These are phyloP conservation scores for Calcarisporium arbuscula DNA, from an alignment of 2,329 filamentous ascomycete species.

Conservation along the genomic window DNA sequence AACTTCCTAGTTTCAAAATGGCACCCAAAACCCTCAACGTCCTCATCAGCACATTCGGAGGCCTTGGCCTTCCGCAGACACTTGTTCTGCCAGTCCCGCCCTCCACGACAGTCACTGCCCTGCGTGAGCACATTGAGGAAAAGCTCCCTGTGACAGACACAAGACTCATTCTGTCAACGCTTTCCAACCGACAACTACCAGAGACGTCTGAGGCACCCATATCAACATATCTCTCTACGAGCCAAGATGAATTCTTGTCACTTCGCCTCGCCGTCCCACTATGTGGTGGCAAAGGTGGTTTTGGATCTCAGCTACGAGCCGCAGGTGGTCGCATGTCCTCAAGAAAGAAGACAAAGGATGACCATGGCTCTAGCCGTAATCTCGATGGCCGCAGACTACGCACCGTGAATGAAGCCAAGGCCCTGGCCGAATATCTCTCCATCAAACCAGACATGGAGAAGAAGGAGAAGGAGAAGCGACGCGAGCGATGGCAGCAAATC, in stretches of 20 bases:
- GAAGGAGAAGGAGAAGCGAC: slow-evolving; percentile 81
- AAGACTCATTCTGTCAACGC: slow-evolving; percentile 73
- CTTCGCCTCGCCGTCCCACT: slow-evolving; percentile 74
- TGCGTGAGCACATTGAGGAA: slow-evolving; percentile 56
- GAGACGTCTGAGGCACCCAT: slow-evolving; percentile 48
- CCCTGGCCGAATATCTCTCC: slow-evolving; percentile 86
- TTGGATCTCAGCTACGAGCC: slow-evolving; percentile 92
- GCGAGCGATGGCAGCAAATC: slow-evolving; percentile 81
- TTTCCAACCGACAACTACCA: slow-evolving; percentile 65
- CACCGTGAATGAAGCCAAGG: slow-evolving; percentile 92
- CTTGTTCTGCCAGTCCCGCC: slow-evolving; percentile 67
- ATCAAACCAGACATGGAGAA: slow-evolving; percentile 97
- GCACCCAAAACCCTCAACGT: slow-evolving; percentile 61
- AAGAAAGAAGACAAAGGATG: slow-evolving; percentile 80
- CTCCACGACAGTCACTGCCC: slow-evolving; percentile 58
- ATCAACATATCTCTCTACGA: slow-evolving; percentile 51
- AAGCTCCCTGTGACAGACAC: slow-evolving; percentile 52
- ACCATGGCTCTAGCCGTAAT: slow-evolving; percentile 87
- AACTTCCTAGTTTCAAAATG: slow-evolving; percentile 40
- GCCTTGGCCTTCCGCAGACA: slow-evolving; percentile 76
- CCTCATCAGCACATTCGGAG: slow-evolving; percentile 77
- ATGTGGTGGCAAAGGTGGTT: slow-evolving; percentile 93
- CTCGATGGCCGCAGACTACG: slow-evolving; percentile 84
- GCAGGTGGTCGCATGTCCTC: slow-evolving; percentile 97
- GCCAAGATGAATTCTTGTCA: slow-evolving; percentile 65